Evolutionary conservation across 2,329 filamentous ascomycete genomes (phyloP).

Genomic region (Coleophoma eucalyptorum): DNA sequence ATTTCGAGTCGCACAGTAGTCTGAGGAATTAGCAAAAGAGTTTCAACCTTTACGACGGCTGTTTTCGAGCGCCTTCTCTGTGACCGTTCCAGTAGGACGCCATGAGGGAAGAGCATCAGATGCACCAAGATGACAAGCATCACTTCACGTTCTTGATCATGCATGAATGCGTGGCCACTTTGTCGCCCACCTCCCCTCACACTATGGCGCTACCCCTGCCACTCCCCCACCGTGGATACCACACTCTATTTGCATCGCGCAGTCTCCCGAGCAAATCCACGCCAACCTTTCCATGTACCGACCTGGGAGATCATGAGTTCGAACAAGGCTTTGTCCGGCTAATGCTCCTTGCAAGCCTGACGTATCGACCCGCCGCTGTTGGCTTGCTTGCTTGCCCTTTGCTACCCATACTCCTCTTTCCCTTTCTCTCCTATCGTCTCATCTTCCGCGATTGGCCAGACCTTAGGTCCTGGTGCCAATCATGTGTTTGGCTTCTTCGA

Average conservation of each 20-base stretch:
- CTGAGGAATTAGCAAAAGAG: constrained; percentile 24
- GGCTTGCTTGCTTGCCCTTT: constrained; percentile 3
- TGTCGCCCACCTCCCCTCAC: constrained; percentile 19
- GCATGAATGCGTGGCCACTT: constrained; percentile 30
- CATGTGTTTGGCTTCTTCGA: constrained; percentile 36
- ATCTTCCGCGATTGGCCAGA: constrained; percentile 38
- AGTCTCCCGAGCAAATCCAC: constrained; percentile 26
- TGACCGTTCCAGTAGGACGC: constrained; percentile 9
- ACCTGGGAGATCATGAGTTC: constrained; percentile 25
- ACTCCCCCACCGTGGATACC: constrained; percentile 21
- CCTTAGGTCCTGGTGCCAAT: constrained; percentile 35
- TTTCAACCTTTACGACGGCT: constrained; percentile 23
- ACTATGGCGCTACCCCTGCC: constrained; percentile 20
- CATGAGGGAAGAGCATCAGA: constrained; percentile 8
- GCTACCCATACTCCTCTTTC: background rate
- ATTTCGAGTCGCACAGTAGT: constrained; percentile 23
- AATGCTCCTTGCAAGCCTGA: constrained; percentile 10
- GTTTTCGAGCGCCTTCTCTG: constrained; percentile 25
- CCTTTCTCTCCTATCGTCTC: constrained; percentile 16
- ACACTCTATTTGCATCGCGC: constrained; percentile 27
- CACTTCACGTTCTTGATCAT: constrained; percentile 26
- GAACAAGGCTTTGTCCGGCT: constrained; percentile 13
- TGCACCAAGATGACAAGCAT: constrained; percentile 19
- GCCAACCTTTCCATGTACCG: constrained; percentile 22
- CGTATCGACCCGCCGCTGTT: constrained; percentile 25